Evolutionary conservation across 176 grass and related monocot genomes (phyloP), one percentile per base, ranked within the genome.

Genomic region (Themeda triandra): DNA sequence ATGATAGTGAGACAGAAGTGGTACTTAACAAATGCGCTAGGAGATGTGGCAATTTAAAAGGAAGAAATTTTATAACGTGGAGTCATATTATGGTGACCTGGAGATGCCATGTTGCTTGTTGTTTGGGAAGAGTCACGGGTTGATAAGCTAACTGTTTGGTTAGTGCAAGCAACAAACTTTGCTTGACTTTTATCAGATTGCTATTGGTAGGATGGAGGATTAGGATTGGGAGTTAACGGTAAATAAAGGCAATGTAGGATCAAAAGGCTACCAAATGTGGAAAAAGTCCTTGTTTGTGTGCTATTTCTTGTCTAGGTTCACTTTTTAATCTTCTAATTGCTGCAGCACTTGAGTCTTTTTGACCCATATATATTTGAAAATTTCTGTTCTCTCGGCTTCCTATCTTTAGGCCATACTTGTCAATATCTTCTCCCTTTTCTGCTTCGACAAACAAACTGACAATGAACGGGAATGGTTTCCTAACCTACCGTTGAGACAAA

Each of bases 21-120:
- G 4, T 23, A 35, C 32, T 76, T n/a, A 69, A 85, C 23, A 80
- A 59, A 48, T 36, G 19, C 15, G 29, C 17, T 71, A 70, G 17
- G 32, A 88, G 46, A 35, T 36, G 37, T 15, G 23, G 4, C 23
- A 14, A 36, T 67, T 69, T 44, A 29, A 18, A 73, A 46, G 65
- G 51, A 71, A 71, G 36, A 18, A 80, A 23, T 7, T 73, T 63
- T 51, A n/a, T 33, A 19, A 66, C 39, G 32, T 0, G 36, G 60
- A 32, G 3, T 80, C 7, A 44, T 66, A n/a, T 30, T 80, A 2
- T 29, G 63, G 23, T 75, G 63, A 39, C n/a, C 12, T 62, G 39
- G 39, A 81, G 49, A 82, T 82, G 54, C 39, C 0, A 82, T 13
- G 41, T 78, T 86, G 78, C 71, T 81, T 85, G 78, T 82, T 42